A percentile compares a stretch with the other conserved stretches of the same genome.
These are phyloP conservation scores for Celoporthe dispersa DNA, from an alignment of 2,329 filamentous ascomycete genomes.

Conservation along the genomic window DNA sequence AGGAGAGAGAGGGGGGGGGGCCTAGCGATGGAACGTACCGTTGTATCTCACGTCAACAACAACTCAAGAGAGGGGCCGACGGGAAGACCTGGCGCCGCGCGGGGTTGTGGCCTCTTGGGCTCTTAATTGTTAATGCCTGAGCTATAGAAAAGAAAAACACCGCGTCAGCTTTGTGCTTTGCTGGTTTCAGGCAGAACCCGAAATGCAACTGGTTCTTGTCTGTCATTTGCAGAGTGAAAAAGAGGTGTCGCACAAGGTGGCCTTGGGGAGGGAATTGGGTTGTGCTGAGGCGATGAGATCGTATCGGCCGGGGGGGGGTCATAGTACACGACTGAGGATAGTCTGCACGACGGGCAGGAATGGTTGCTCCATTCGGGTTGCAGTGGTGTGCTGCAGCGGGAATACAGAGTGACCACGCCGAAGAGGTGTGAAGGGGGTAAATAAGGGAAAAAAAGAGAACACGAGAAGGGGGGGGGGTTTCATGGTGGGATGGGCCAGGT, in stretches of 20 bases:
- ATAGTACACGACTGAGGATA: conserved; percentile 4
- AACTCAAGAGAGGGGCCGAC: neutral
- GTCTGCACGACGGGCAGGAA: neutral
- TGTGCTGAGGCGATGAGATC: neutral
- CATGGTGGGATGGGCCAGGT: neutral
- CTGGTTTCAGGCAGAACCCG: neutral
- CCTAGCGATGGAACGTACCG: conserved; percentile 28
- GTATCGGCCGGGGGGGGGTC: neutral
- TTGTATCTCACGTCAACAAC: conserved; percentile 12
- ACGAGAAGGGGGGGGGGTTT: too few relatives aligned
- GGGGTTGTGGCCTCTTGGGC: neutral
- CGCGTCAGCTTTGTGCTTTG: conserved; percentile 22
- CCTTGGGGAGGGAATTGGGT: conserved; percentile 15
- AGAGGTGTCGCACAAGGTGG: conserved; percentile 19
- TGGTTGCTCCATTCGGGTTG: conserved; percentile 3
- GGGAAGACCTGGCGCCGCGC: neutral
- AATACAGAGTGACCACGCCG: conserved; percentile 8
- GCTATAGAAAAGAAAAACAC: conserved; percentile 15
- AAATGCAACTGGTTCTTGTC: neutral
- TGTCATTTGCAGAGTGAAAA: neutral
- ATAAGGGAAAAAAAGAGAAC: conserved; percentile 14
- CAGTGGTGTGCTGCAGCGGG: conserved; percentile 16
- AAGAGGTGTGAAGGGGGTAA: conserved; percentile 17
- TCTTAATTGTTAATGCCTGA: conserved; percentile 14
- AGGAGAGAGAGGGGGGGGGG: neutral